A percentile compares a stretch with the other conserved stretches of the same genome.
phyloP scores from a whole-genome alignment of 2,329 filamentous ascomycete species.

The Epichloe elymi region DNA sequence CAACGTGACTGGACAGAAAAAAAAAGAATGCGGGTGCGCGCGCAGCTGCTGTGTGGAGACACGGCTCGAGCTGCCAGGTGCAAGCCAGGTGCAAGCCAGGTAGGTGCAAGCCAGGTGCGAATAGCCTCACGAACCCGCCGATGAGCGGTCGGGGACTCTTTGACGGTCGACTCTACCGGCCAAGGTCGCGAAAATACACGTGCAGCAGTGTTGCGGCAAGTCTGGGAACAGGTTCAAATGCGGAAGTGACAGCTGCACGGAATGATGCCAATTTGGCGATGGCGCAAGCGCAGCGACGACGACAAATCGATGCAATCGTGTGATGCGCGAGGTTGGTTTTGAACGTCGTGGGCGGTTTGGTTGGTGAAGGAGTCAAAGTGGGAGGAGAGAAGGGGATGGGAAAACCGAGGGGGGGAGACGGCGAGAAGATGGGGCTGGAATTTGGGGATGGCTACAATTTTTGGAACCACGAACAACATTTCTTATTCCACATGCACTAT shows the following conservation, averaged over 20 bases:
- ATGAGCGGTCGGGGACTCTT: slow-evolving; percentile 10
- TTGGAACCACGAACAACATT: slow-evolving; percentile 8
- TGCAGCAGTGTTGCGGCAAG: slow-evolving; percentile 11
- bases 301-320: slow-evolving; percentile 27
- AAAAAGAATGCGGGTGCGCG: slow-evolving; percentile 6
- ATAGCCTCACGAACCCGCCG: slow-evolving; percentile 26
- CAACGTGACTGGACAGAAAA: slow-evolving; percentile 12
- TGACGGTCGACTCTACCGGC: slow-evolving; percentile 5
- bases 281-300: slow-evolving; percentile 19
- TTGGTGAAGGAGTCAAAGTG: slow-evolving; percentile 17
- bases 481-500: slow-evolving; percentile 8
- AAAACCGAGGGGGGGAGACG: slow-evolving; percentile 11
- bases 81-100: slow-evolving; percentile 6
- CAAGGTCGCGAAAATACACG: slow-evolving; percentile 9
- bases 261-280: slow-evolving; percentile 25
- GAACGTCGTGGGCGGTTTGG: slow-evolving; percentile 23
- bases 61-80: slow-evolving; percentile 6
- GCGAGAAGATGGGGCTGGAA: slow-evolving; percentile 9
- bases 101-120: slow-evolving; percentile 18
- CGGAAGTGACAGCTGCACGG: slow-evolving; percentile 18
- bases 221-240: slow-evolving; percentile 15
- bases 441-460: slow-evolving; percentile 16
- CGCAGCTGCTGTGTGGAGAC: slow-evolving; percentile 6
- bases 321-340: slow-evolving; percentile 13
- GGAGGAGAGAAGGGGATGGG: slow-evolving; percentile 11